These are phyloP conservation scores for Hymenoscyphus salicellus DNA, from an alignment of 2,329 filamentous ascomycete species.

Conservation along the genomic window DNA sequence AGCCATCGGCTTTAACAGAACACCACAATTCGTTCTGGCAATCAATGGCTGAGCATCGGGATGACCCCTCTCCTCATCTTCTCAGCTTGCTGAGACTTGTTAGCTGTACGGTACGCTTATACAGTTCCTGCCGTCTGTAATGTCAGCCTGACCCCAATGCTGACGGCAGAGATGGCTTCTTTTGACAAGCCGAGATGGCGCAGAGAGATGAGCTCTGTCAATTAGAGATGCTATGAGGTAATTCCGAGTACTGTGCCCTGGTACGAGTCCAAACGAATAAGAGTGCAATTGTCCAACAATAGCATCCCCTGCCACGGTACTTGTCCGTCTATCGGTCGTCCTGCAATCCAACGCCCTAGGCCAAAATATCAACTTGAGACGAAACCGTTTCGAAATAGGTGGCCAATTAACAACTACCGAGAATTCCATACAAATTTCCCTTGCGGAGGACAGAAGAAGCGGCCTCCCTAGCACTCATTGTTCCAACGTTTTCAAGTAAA, in stretches of 20 bases:
- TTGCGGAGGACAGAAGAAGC: too few species aligned
- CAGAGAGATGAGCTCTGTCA: too few species aligned
- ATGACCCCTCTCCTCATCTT: slow-evolving; percentile 5
- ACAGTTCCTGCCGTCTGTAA: not conserved
- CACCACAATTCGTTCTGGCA: not conserved
- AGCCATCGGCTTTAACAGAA: not conserved
- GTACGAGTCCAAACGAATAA: not conserved
- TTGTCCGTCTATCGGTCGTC: not conserved
- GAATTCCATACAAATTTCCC: not conserved
- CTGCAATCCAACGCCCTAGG: not conserved
- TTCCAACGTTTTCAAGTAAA: too few species aligned
- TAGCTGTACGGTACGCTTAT: not conserved
- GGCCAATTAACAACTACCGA: not conserved
- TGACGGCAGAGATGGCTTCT: slow-evolving; percentile 5
- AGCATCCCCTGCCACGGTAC: not conserved
- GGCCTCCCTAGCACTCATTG: too few species aligned
- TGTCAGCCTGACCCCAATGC: slow-evolving; percentile 6
- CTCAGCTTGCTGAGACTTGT: slow-evolving; percentile 3
- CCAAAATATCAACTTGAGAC: slow-evolving; percentile 19
- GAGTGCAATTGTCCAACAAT: not conserved
- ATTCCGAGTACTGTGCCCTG: too few species aligned
- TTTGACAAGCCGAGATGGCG: not conserved
- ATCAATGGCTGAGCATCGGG: slow-evolving; percentile 3
- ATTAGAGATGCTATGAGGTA: too few species aligned
- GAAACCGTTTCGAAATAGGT: slow-evolving; percentile 25